These are phyloP conservation scores for Chondrus crispus DNA, from an alignment of 23 red algal species.

Conservation along the genomic window DNA sequence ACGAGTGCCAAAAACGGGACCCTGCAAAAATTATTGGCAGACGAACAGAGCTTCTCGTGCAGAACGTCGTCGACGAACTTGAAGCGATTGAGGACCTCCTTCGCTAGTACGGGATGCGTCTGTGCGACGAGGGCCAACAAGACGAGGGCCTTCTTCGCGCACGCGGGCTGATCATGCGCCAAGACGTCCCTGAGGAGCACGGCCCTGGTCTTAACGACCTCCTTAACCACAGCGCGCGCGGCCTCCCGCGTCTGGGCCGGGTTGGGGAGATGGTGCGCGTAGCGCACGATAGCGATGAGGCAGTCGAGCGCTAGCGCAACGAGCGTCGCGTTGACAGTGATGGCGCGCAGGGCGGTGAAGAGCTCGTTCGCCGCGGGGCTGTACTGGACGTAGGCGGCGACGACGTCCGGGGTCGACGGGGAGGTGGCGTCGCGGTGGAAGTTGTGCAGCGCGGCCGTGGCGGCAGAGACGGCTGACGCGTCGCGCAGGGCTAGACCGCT, in stretches of 20 bases:
- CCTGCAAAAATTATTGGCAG: conserved; percentile 26
- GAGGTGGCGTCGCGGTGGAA: neutral
- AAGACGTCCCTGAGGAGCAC: conserved; percentile 16
- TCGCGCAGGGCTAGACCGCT: neutral
- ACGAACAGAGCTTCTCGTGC: neutral
- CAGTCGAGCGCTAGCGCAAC: conserved; percentile 28
- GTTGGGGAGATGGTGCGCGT: neutral
- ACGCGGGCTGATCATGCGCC: neutral
- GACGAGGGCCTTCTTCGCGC: conserved; percentile 32
- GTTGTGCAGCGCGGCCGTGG: conserved; percentile 6
- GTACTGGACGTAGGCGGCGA: conserved; percentile 43
- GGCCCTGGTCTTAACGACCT: neutral
- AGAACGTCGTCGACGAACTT: conserved; percentile 8
- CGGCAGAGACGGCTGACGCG: neutral
- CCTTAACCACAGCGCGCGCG: conserved; percentile 23
- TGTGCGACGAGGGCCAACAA: conserved; percentile 6
- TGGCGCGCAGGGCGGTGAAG: conserved; percentile 19
- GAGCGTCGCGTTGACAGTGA: conserved; percentile 9
- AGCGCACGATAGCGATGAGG: conserved; percentile 35
- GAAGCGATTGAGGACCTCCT: conserved; percentile 34
- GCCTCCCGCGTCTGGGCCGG: neutral
- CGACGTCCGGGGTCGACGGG: neutral
- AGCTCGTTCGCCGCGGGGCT: conserved; percentile 27
- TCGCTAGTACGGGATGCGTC: conserved; percentile 30
- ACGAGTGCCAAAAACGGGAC: conserved; percentile 31